Conservation (phyloP, 2,329 filamentous ascomycete species). For the Calonectria naviculata region DNA sequence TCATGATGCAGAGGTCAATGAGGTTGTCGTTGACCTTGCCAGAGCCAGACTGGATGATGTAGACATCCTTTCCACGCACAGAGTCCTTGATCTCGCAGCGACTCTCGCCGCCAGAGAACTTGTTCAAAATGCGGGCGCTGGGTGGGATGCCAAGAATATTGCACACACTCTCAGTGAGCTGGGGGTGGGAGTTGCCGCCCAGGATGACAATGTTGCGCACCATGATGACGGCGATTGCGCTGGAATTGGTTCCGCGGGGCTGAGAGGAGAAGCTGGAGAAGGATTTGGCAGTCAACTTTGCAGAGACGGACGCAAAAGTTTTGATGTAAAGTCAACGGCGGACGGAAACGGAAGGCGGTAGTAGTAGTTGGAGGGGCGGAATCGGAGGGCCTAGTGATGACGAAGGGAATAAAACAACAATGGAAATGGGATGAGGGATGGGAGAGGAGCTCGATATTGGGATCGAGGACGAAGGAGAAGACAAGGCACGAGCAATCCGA, state of each 20-base stretch:
- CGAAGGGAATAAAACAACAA: conserved; percentile 23
- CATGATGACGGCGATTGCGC: conserved; percentile 63
- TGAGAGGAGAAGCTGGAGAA: conserved; percentile 18
- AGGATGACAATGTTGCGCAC: conserved; percentile 96
- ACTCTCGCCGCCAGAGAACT: conserved; percentile 96
- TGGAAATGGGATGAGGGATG: conserved; percentile 19
- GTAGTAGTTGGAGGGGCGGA: conserved; percentile 36
- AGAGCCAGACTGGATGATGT: conserved; percentile 95
- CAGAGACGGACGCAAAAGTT: conserved; percentile 35
- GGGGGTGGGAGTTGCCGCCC: conserved; percentile 91
- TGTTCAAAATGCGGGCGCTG: conserved; percentile 85
- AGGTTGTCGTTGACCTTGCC: conserved; percentile 96
- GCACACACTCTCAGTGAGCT: conserved; percentile 88
- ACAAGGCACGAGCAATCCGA: conserved; percentile 21
- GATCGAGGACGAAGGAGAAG: conserved; percentile 12
- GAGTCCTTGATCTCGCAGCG: conserved; percentile 96
- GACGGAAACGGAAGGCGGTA: conserved; percentile 42
- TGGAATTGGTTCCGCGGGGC: conserved; percentile 19
- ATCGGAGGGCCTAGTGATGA: conserved; percentile 36
- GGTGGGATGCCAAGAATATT: conserved; percentile 88
- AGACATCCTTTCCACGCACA: conserved; percentile 97
- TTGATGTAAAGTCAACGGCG: conserved; percentile 31
- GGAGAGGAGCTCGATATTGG: conserved; percentile 20
- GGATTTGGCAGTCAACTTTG: conserved; percentile 3
- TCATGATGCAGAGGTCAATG: conserved; percentile 96